These are phyloP conservation scores for Tylopilus felleus DNA, from an alignment of 768 basidiomycete species.

Conservation along the genomic window DNA sequence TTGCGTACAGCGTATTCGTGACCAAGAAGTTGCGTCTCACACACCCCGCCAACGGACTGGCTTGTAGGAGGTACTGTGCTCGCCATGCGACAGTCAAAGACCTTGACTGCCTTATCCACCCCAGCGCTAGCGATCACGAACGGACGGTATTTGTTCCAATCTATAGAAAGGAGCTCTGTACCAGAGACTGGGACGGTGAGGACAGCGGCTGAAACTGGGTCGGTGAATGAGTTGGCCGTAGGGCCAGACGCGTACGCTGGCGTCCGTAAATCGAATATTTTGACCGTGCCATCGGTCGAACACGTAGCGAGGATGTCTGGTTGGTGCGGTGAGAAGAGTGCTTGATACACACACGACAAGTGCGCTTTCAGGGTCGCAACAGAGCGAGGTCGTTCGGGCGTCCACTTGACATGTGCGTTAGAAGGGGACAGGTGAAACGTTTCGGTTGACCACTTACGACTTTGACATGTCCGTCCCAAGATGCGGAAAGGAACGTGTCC, in stretches of 20 bases:
- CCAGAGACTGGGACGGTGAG: constrained; percentile 76
- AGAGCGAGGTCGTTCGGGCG: constrained; percentile 75
- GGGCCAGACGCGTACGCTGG: constrained; percentile 57
- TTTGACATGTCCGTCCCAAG: constrained; percentile 92
- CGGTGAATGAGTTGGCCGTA: constrained; percentile 54
- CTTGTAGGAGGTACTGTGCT: constrained; percentile 46
- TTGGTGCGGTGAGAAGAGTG: constrained; percentile 89
- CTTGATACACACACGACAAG: constrained; percentile 81
- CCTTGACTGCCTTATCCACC: constrained; percentile 70
- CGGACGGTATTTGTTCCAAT: constrained; percentile 93
- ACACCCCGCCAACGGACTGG: constrained; percentile 63
- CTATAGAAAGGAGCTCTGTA: constrained; percentile 75
- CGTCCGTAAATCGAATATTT: constrained; percentile 74
- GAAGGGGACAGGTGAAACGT: neutral
- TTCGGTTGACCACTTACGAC: constrained; percentile 52
- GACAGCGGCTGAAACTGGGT: constrained; percentile 65
- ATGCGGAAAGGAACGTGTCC: constrained; percentile 80
- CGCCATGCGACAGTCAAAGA: constrained; percentile 90
- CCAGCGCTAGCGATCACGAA: constrained; percentile 73
- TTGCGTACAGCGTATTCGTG: constrained; percentile 91
- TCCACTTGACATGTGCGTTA: constrained; percentile 59
- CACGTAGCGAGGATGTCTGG: constrained; percentile 79
- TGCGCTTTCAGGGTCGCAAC: constrained; percentile 82
- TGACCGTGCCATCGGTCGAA: constrained; percentile 82
- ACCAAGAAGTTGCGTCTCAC: constrained; percentile 67